Evolutionary conservation across 192 early-diverging fungal species (phyloP), one percentile per base, ranked within the genome.

Genomic region (Gonapodya sp.): DNA sequence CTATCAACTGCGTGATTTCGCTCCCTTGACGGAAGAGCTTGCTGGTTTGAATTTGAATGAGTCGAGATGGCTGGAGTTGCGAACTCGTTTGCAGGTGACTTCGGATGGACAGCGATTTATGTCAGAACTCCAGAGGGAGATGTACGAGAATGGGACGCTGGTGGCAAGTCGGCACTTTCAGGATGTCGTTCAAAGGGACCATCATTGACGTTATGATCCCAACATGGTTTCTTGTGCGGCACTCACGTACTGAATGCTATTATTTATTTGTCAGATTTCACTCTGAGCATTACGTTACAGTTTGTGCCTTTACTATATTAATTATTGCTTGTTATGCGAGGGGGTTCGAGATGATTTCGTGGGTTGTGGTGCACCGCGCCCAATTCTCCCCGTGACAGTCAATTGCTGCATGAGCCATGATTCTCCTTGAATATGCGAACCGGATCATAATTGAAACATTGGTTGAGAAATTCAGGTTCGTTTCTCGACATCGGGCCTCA

Each of bases 391-490:
- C n/a, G n/a, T n/a, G n/a, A n/a, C n/a, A n/a, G n/a, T n/a, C n/a
- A n/a, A n/a, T n/a, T n/a, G n/a, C n/a, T n/a, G n/a, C n/a, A n/a
- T 64, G 46, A 16, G 8, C 75, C 75, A 77, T 77, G 75, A 77
- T 77, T 77, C 75, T 77, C 75, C 75, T 77, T 2, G 75, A 77
- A 18, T 77, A 77, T 33, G 75, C 75, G 8, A 18, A 77, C 34
- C 2, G 75, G 75, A 34, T 34, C 30, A 18, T 77, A 2, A 77
- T 77, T 8, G 75, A 77, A 34, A 77, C 75, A 31, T 33, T 77
- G 34, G 18, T 16, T 16, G 75, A 77, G 24, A 64, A 24, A 24
- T 64, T 64, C 46, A 64, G 46, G 46, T 64, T 24, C 8, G 46
- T 64, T 64, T 64, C 46, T 24, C 46, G 8, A 8, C 8, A 64